phyloP scores from a whole-genome alignment of 2,329 filamentous ascomycete genomes.

The Pyrenochaeta sp. region DNA sequence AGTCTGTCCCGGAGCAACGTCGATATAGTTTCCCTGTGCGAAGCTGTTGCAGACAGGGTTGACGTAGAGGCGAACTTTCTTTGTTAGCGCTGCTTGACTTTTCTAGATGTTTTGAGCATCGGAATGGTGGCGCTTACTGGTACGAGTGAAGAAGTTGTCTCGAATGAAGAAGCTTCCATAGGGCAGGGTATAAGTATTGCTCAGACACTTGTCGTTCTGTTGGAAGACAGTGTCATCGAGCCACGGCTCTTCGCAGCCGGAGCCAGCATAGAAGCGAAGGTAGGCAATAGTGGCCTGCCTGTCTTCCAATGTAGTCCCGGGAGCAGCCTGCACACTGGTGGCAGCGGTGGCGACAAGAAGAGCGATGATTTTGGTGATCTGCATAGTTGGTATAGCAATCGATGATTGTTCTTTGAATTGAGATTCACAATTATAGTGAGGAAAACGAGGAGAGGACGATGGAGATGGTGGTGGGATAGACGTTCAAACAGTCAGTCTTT shows the following conservation, averaged over 20 bases:
- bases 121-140: constrained; percentile 1
- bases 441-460: too few relatives aligned
- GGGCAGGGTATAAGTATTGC: not conserved
- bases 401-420: too few relatives aligned
- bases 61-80: constrained; percentile 4
- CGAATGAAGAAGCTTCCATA: constrained; percentile 4
- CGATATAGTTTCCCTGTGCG: not conserved
- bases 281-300: constrained; percentile 1
- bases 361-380: constrained; percentile 6
- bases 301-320: not conserved
- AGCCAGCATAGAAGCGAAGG: constrained; percentile 8
- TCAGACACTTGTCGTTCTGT: constrained; percentile 1
- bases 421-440: too few relatives aligned
- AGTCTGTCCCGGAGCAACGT: constrained; percentile 2
- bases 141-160: not conserved
- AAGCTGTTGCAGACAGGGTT: constrained; percentile 3
- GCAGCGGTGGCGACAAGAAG: constrained; percentile 3
- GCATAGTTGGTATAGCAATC: too few relatives aligned
- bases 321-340: constrained; percentile 2
- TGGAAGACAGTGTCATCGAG: constrained; percentile 10
- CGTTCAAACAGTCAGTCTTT: too few relatives aligned
- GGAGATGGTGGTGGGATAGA: too few relatives aligned
- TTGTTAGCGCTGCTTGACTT: not conserved
- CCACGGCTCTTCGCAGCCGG: constrained; percentile 8
- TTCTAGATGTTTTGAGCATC: too few relatives aligned